Evolutionary conservation across 2,329 filamentous ascomycete genomes (phyloP).

Genomic region (Mariannaea sp.): DNA sequence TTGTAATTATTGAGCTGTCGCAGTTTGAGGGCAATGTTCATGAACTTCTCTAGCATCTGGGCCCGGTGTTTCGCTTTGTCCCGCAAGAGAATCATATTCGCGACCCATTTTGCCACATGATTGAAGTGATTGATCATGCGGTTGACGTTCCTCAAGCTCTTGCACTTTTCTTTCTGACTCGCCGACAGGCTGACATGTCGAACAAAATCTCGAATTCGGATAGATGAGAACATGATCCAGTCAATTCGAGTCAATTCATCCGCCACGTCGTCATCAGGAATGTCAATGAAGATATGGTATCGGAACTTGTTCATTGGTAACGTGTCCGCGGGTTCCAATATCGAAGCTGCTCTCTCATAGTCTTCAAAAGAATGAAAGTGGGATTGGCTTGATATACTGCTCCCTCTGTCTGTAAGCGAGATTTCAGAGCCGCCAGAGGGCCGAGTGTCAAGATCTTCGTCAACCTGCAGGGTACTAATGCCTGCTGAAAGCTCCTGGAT

Average conservation of each 20-base stretch:
- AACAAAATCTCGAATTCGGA: slow-evolving; percentile 89
- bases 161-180: slow-evolving; percentile 74
- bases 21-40: slow-evolving; percentile 84
- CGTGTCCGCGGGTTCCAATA: slow-evolving; percentile 70
- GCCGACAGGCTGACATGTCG: slow-evolving; percentile 81
- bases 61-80: slow-evolving; percentile 97
- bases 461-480: slow-evolving; percentile 54
- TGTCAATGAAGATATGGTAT: slow-evolving; percentile 89
- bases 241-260: slow-evolving; percentile 94
- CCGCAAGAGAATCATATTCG: slow-evolving; percentile 82
- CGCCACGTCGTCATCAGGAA: slow-evolving; percentile 82
- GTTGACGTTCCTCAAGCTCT: slow-evolving; percentile 82
- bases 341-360: slow-evolving; percentile 78
- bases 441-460: slow-evolving; percentile 51
- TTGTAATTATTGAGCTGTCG: slow-evolving; percentile 97
- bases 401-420: slow-evolving; percentile 48
- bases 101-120: slow-evolving; percentile 80
- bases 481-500: slow-evolving; percentile 47
- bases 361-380: slow-evolving; percentile 72
- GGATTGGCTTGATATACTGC: slow-evolving; percentile 51
- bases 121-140: slow-evolving; percentile 95
- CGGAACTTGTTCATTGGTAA: slow-evolving; percentile 80
- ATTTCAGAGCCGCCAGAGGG: slow-evolving; percentile 54
- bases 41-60: slow-evolving; percentile 91
- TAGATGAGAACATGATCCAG: slow-evolving; percentile 97